Conservation (phyloP, 2,329 filamentous ascomycete genomes). For the Cordyceps militaris region DNA sequence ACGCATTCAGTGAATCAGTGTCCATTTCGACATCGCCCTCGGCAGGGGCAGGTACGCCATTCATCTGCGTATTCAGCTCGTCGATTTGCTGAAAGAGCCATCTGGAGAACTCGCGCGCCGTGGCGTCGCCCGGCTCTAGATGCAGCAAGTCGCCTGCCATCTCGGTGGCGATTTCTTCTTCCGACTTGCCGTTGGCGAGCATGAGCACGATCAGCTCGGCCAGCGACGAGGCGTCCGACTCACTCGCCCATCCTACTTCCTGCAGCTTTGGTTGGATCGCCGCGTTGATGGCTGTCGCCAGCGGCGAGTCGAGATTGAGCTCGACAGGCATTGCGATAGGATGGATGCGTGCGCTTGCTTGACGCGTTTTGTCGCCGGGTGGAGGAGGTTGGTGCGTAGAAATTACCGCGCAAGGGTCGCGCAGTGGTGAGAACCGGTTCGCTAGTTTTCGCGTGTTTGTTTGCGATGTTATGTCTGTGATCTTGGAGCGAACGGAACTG, state of each 20-base stretch:
- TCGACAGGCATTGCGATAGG: constrained; percentile 63
- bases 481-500: not conserved
- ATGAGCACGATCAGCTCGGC: constrained; percentile 96
- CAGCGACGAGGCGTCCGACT: constrained; percentile 70
- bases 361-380: constrained; percentile 8
- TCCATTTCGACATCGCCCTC: constrained; percentile 46
- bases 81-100: constrained; percentile 93
- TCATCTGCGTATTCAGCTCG: constrained; percentile 55
- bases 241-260: constrained; percentile 87
- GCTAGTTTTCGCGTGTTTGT: constrained; percentile 43
- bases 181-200: constrained; percentile 90
- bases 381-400: constrained; percentile 30
- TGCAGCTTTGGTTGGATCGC: constrained; percentile 86
- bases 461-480: constrained; percentile 39
- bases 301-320: constrained; percentile 67
- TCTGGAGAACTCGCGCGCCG: constrained; percentile 72
- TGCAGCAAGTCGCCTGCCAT: constrained; percentile 81
- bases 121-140: constrained; percentile 73
- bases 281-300: constrained; percentile 75
- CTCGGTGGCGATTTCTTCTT: constrained; percentile 82
- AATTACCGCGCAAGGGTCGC: constrained; percentile 47
- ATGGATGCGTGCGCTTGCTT: not conserved
- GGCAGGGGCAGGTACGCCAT: constrained; percentile 33
- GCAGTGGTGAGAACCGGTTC: not conserved
- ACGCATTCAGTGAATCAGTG: constrained; percentile 60